phyloP scores from a whole-genome alignment of 495 filamentous ascomycete genomes.

The Penicillium pancosmium region DNA sequence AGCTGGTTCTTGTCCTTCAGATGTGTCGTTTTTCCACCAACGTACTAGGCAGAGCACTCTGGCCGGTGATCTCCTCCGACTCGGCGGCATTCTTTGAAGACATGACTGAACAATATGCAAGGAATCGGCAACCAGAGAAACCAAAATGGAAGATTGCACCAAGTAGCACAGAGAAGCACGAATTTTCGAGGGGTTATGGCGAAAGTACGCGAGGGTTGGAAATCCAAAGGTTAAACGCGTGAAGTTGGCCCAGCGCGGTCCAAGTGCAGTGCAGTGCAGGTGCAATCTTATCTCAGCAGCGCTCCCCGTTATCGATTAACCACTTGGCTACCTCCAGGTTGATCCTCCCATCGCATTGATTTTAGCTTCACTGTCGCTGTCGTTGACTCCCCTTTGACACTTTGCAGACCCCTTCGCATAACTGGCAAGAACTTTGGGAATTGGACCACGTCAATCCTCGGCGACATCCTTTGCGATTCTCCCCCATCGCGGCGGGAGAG shows the following conservation, averaged over 20 bases:
- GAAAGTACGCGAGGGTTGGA: constrained; percentile 3
- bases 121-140: neutral
- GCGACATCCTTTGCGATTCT: constrained; percentile 12
- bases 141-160: too few species aligned
- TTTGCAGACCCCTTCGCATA: too few species aligned
- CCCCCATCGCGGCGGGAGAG: constrained; percentile 17
- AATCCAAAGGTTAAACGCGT: constrained; percentile 26
- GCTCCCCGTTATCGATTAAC: constrained; percentile 30
- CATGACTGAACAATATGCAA: constrained; percentile 51
- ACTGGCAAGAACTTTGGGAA: neutral
- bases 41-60: constrained; percentile 83
- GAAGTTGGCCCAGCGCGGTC: constrained; percentile 14
- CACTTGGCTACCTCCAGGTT: constrained; percentile 20
- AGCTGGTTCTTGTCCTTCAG: neutral
- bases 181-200: neutral
- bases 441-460: constrained; percentile 1
- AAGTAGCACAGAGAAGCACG: neutral
- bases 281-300: constrained; percentile 36
- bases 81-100: constrained; percentile 88
- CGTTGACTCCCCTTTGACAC: neutral
- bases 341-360: constrained; percentile 3
- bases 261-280: neutral
- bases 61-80: constrained; percentile 77
- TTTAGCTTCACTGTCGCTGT: neutral
- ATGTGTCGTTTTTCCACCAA: constrained; percentile 11